Evolutionary conservation across 2,329 filamentous ascomycete genomes (phyloP).

Genomic region (Phialemonium atrogriseum): DNA sequence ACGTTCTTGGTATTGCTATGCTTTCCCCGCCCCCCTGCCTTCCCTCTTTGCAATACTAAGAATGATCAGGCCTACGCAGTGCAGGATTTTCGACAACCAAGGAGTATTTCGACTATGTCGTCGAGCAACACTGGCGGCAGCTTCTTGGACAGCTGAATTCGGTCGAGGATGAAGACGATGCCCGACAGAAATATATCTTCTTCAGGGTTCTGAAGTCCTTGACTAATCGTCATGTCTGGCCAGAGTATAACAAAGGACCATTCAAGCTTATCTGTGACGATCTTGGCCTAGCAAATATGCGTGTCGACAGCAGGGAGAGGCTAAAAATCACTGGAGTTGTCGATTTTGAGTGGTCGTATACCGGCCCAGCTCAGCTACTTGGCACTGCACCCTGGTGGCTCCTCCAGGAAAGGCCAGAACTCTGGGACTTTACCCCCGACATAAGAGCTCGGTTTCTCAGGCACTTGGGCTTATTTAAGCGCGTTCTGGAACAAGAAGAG

Average conservation of each 20-base stretch:
- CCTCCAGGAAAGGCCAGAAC: too few relatives aligned
- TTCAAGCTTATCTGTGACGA: conserved; percentile 30
- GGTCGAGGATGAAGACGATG: conserved; percentile 15
- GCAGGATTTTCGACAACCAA: conserved; percentile 18
- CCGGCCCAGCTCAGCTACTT: conserved; percentile 26
- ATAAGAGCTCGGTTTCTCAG: too few relatives aligned
- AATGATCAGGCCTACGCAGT: not conserved
- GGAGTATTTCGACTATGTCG: conserved; percentile 24
- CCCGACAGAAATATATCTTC: conserved; percentile 18
- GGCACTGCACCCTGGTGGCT: conserved; percentile 5
- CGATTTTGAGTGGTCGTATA: conserved; percentile 28
- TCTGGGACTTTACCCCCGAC: too few relatives aligned
- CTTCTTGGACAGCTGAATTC: conserved; percentile 25
- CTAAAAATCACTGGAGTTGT: conserved; percentile 25
- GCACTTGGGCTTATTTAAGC: too few relatives aligned
- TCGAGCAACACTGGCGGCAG: conserved; percentile 22
- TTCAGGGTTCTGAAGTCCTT: conserved; percentile 19
- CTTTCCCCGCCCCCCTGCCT: too few relatives aligned
- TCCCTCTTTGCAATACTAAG: too few relatives aligned
- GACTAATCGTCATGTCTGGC: conserved; percentile 14
- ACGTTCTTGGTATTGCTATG: not conserved
- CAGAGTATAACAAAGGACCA: conserved; percentile 13
- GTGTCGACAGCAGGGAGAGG: conserved; percentile 22
- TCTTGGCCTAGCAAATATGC: conserved; percentile 26
- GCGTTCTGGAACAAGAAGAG: too few relatives aligned